Evolutionary conservation across 805 yeast genomes (phyloP).

Genomic region (Tetrapisispora phaffii): DNA sequence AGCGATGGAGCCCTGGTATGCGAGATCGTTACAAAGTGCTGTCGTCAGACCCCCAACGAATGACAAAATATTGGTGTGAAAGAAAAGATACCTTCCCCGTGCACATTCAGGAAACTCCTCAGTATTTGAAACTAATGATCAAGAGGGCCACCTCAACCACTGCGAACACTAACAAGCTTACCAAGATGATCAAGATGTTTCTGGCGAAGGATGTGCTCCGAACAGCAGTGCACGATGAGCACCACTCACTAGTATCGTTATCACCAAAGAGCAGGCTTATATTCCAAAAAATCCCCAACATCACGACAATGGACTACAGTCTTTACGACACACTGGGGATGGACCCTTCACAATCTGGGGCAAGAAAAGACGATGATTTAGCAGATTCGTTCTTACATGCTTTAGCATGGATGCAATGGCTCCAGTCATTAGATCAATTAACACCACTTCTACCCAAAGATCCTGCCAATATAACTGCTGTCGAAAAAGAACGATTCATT

Average conservation of each 20-base stretch:
- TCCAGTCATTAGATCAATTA: constrained; percentile 10
- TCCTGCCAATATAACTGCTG: neutral
- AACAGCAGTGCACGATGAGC: neutral
- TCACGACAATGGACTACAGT: neutral
- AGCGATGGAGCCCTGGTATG: neutral
- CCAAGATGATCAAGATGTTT: constrained; percentile 2
- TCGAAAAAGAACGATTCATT: neutral
- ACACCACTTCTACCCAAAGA: neutral
- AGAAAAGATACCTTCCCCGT: neutral
- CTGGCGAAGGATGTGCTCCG: constrained; percentile 3
- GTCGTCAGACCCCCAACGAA: constrained; percentile 25
- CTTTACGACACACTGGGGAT: constrained; percentile 65
- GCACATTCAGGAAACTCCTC: neutral
- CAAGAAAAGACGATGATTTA: constrained; percentile 51
- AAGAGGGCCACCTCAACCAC: neutral
- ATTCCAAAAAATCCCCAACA: neutral
- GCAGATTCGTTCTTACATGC: constrained; percentile 60
- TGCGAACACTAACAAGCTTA: constrained; percentile 1
- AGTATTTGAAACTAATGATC: neutral
- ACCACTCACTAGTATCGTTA: neutral
- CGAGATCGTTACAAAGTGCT: constrained; percentile 3
- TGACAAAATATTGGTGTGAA: constrained; percentile 22
- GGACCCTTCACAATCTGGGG: constrained; percentile 41
- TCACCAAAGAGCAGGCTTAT: neutral
- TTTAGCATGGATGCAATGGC: constrained; percentile 39